Evolutionary conservation across 805 yeast genomes (phyloP), one percentile per base, ranked within the genome.

Genomic region (Kazachstania taianensis): DNA sequence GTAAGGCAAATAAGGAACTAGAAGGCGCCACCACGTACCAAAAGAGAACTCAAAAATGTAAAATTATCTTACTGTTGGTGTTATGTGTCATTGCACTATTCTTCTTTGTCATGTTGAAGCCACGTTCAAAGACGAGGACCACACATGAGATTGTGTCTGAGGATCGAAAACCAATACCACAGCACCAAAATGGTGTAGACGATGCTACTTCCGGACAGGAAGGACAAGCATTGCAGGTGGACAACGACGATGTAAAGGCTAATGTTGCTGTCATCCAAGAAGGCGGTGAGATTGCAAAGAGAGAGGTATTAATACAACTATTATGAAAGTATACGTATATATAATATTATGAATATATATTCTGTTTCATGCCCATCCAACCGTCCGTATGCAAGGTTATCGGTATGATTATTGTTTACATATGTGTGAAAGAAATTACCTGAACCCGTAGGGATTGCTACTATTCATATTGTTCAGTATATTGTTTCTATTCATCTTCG

Each of bases 11-110:
- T 41, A 73, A 74, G 41, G 92, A 92, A 59, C 63, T 92, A 41
- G 65, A 69, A 7, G 69, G 75, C 46, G 96, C 96, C 0, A 77
- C 81, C 30, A 61, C 65, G 12, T 83, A 89, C 61, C 97, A 92
- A 51, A 81, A 81, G 54, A 69, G 92, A 41, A 83, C 94, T 2
- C 84, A 85, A 40, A 92, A 87, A 58, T 92, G 97, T 62, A 86
- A 85, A 56, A 61, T 89, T 26, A 87, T 89, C 9, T 66, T 89
- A 27, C 67, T 89, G 33, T 59, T 92, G 41, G 61, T 76, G 5
- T 66, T 89, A 37, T 56, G 86, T 17, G 89, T 85, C 16, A 61
- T 85, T 23, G 78, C 82, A 4, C 62, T 85, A 36, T 63, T 86
- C 30, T 70, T 86, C 44, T 54, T 85, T 12, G 73, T 87, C 3